Evolutionary conservation across 1,284 basidiomycete genomes (phyloP).

Genomic region (Tilletia setariae): DNA sequence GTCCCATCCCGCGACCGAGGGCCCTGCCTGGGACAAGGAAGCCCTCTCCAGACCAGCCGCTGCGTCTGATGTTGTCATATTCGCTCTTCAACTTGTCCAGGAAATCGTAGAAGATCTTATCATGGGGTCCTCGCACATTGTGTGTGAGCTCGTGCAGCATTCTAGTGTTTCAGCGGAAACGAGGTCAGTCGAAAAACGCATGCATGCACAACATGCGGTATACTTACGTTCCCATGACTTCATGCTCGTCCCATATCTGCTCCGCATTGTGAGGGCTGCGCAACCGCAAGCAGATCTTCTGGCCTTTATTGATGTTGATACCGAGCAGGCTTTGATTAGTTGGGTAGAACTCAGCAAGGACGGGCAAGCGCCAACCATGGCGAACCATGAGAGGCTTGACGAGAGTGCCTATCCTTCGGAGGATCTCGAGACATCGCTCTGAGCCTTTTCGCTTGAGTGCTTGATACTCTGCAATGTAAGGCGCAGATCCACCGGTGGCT

Average conservation of each 20-base stretch:
- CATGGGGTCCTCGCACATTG: slow-evolving; percentile 38
- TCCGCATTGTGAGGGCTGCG: slow-evolving; percentile 17
- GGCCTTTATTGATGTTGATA: slow-evolving; percentile 33
- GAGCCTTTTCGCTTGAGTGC: slow-evolving; percentile 20
- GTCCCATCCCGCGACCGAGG: slow-evolving; percentile 19
- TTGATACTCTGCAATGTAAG: slow-evolving; percentile 26
- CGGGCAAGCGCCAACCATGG: slow-evolving; percentile 29
- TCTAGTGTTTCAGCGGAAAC: not conserved
- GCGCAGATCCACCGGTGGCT: not conserved
- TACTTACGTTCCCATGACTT: slow-evolving; percentile 25
- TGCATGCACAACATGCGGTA: not conserved
- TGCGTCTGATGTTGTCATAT: slow-evolving; percentile 21
- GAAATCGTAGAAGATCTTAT: slow-evolving; percentile 27
- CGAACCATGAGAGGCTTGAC: slow-evolving; percentile 31
- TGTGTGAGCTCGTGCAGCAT: slow-evolving; percentile 45
- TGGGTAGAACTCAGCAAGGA: slow-evolving; percentile 32
- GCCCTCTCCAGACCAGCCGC: slow-evolving; percentile 30
- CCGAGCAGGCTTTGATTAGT: slow-evolving; percentile 26
- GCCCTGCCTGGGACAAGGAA: slow-evolving; percentile 24
- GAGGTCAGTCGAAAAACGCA: not conserved
- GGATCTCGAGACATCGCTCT: slow-evolving; percentile 27
- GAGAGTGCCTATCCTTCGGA: slow-evolving; percentile 24
- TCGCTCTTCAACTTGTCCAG: slow-evolving; percentile 31
- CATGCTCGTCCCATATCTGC: slow-evolving; percentile 22
- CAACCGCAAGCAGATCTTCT: slow-evolving; percentile 35